Evolutionary conservation across 2,329 filamentous ascomycete species (phyloP), one percentile per base, ranked within the genome.

Genomic region (Ophiosphaerella narmari): DNA sequence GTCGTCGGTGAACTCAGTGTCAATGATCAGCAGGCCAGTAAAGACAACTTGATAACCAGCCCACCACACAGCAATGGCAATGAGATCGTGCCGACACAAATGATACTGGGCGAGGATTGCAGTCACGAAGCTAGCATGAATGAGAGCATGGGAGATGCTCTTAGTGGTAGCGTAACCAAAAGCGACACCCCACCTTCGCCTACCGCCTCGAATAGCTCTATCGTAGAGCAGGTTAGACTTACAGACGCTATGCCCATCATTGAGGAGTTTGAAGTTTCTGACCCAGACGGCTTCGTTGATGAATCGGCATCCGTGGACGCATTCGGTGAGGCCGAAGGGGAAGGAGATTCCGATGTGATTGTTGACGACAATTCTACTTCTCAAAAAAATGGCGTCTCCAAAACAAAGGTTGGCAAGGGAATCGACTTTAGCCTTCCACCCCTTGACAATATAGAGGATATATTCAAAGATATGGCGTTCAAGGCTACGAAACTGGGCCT

Each of bases 391-490:
- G 38, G 21, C 7, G 4, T 33, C n/a, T 9, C 23, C 4, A 16
- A 29, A 7, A 13, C 37, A 13, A 46, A 41, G 26, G 40, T 37
- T 11, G 50, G 43, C 4, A 67, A 63, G 42, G 62, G 55, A 0
- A 59, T 74, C 3, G 67, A 77, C 42, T 48, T 59, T 1, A 67
- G 43, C 13, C 63, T 80, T 3, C 78, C 79, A 5, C 81, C 81
- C 3, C 55, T 83, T 0, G 71, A 69, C 8, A 67, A 75, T 16
- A 76, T 82, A 5, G 43, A 74, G 3, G 75, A 79, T 1, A 82
- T 83, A 8, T 81, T 86, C 47, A 60, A 60, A 1, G 74, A 81
- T 26, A 75, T 85, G 34, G 73, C 77, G 0, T 46, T 55, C 0
- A 77, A 72, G 38, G 76, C 73, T 58, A 8, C 68, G 2, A 11